phyloP scores from a whole-genome alignment of 176 grass and related monocot species.

The Miscanthus lutarioriparius region DNA sequence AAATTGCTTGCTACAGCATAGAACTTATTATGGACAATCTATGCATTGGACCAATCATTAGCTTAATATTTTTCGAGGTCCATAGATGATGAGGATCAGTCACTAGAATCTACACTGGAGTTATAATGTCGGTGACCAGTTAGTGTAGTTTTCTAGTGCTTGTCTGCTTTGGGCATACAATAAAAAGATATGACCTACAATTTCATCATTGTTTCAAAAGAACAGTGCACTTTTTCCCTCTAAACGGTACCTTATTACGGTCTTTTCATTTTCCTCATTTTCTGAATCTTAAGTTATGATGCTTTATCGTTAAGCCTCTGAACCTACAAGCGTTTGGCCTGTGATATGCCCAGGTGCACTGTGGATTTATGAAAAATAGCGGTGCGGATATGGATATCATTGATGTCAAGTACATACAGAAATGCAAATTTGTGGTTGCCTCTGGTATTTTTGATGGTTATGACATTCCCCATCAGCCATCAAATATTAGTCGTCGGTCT shows the following conservation, averaged over 20 bases:
- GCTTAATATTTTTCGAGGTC: background rate
- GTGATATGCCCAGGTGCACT: constrained; percentile 67
- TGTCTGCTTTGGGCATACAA: background rate
- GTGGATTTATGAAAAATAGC: constrained; percentile 90
- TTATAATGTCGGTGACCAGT: background rate
- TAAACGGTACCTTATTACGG: background rate
- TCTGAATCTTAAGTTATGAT: background rate
- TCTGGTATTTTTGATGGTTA: constrained; percentile 99
- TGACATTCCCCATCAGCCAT: constrained; percentile 89
- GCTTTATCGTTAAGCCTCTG: background rate
- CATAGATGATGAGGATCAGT: background rate
- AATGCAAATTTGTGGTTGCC: constrained; percentile 93
- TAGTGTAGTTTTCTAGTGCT: background rate
- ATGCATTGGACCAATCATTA: background rate
- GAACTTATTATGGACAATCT: background rate
- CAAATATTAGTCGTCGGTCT: constrained; percentile 76
- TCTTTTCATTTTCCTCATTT: background rate
- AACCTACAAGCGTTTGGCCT: constrained; percentile 14
- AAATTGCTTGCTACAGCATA: background rate
- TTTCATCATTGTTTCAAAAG: constrained; percentile 14
- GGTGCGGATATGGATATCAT: constrained; percentile 80
- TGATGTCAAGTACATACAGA: constrained; percentile 75
- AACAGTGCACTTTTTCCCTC: background rate
- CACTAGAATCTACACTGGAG: background rate
- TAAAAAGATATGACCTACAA: background rate